Conservation (phyloP, 805 yeast genomes). For the Saccharomycopsis selenospora region DNA sequence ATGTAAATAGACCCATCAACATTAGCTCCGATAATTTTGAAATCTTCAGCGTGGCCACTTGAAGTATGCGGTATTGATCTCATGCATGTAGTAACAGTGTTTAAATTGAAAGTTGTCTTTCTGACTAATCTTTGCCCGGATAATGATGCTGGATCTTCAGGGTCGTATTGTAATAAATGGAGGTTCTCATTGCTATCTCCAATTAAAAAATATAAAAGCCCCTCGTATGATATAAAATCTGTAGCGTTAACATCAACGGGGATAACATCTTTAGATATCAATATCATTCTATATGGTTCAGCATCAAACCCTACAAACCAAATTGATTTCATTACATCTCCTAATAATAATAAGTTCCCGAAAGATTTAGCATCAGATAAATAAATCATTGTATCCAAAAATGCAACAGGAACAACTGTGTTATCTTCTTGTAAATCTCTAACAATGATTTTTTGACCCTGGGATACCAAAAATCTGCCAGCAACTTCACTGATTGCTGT, state of each 20-base stretch:
- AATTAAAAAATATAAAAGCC: conserved; percentile 55
- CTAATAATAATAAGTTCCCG: conserved; percentile 73
- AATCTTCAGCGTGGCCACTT: conserved; percentile 25
- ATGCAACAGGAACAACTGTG: conserved; percentile 87
- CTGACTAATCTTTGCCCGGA: conserved; percentile 73
- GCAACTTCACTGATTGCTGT: conserved; percentile 69
- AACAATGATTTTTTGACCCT: conserved; percentile 73
- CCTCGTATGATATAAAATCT: conserved; percentile 71
- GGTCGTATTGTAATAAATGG: conserved; percentile 79
- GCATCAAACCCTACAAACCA: conserved; percentile 88
- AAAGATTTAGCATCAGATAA: conserved; percentile 74
- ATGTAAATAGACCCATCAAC: conserved; percentile 74
- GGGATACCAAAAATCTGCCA: conserved; percentile 77
- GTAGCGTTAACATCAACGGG: conserved; percentile 56
- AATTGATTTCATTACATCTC: conserved; percentile 72
- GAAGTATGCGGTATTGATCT: conserved; percentile 34
- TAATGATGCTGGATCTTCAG: conserved; percentile 78
- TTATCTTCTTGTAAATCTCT: conserved; percentile 83
- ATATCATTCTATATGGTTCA: conserved; percentile 83
- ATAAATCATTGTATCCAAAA: conserved; percentile 76
- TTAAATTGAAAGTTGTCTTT: conserved; percentile 62
- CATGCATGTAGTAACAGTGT: conserved; percentile 53
- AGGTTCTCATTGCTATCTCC: conserved; percentile 63
- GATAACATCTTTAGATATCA: conserved; percentile 66
- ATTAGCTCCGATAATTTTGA: conserved; percentile 63